Evolutionary conservation across 352 stramenopile genomes (phyloP), one percentile per base, ranked within the genome.

Genomic region (Globisporangium uncinulatum): DNA sequence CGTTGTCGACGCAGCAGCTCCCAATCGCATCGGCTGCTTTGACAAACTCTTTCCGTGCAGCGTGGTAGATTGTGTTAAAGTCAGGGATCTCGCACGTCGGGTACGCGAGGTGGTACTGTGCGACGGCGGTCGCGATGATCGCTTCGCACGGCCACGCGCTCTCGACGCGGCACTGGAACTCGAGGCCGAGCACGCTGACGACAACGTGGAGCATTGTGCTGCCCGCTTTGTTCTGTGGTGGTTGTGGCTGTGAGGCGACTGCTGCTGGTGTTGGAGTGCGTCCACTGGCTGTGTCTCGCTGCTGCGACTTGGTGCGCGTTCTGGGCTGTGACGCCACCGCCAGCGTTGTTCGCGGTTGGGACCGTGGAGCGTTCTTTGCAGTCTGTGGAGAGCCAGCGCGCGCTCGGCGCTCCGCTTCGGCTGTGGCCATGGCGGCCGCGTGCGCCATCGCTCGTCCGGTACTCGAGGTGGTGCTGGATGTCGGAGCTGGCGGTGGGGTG

Each of bases 61-160:
- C 53, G 62, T 95, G 82, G 63, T 80, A 83, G 10, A 95, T 83
- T 20, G 77, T 59, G 48, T 90, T 83, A 59, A 82, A 89, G 50
- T 87, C 82, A 4, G 86, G 86, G 19, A 89, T 69, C 68, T 95
- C 79, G 42, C 66, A 83, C 24, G 69, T 58, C 9, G 79, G 76
- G 64, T 78, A 92, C 8, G 62, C 56, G 20, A 66, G 41, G 43
- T 79, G 73, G 58, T 93, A 93, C 43, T 83, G 63, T 46, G 84
- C 76, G n/a, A 82, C 74, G 10, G 83, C 73, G 0, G 72, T 73
- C 10, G 65, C 67, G n/a, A 93, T 57, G 20, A 93, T 71, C 31
- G 73, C 74, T 50, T 91, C 81, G 50, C 81, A 90, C 20, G 81
- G 79, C 71, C 76, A 89, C 13, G 80, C 64, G 15, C 66, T 71